Evolutionary conservation across 1,284 basidiomycete species (phyloP).

Genomic region (Sporisorium sorghi): DNA sequence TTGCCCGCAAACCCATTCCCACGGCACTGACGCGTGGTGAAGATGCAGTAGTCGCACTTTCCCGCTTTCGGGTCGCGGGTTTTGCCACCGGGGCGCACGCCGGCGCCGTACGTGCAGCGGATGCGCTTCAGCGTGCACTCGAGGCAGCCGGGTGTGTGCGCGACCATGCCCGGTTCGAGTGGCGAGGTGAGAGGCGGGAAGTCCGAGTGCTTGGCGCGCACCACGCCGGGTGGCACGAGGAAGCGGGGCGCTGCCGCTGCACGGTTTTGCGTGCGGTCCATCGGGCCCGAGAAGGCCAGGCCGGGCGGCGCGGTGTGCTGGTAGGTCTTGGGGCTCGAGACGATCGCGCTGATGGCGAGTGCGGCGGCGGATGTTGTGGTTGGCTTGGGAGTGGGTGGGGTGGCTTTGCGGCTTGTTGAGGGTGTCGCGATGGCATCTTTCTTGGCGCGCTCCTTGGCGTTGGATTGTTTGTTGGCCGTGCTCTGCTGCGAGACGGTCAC

Average conservation of each 20-base stretch:
- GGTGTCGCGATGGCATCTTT: not conserved
- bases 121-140: constrained; percentile 8
- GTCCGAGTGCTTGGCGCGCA: not conserved
- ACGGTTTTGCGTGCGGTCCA: constrained; percentile 7
- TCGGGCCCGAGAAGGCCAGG: constrained; percentile 12
- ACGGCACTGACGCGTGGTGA: constrained; percentile 8
- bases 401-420: not conserved
- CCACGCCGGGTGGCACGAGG: constrained; percentile 9
- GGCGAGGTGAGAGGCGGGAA: not conserved
- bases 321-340: not conserved
- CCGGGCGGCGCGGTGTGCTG: constrained; percentile 5
- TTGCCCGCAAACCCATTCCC: constrained; percentile 9
- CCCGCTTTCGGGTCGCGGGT: not conserved
- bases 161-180: constrained; percentile 6
- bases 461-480: too few species aligned
- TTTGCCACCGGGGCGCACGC: constrained; percentile 6
- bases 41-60: constrained; percentile 18
- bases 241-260: constrained; percentile 18
- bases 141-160: constrained; percentile 12
- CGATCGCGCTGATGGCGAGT: not conserved
- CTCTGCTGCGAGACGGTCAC: too few species aligned
- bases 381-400: not conserved
- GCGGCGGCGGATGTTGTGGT: not conserved
- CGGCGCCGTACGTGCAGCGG: constrained; percentile 19
- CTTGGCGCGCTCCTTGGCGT: not conserved